phyloP scores from a whole-genome alignment of 345 rosid species.

The Populus pruinosa region DNA sequence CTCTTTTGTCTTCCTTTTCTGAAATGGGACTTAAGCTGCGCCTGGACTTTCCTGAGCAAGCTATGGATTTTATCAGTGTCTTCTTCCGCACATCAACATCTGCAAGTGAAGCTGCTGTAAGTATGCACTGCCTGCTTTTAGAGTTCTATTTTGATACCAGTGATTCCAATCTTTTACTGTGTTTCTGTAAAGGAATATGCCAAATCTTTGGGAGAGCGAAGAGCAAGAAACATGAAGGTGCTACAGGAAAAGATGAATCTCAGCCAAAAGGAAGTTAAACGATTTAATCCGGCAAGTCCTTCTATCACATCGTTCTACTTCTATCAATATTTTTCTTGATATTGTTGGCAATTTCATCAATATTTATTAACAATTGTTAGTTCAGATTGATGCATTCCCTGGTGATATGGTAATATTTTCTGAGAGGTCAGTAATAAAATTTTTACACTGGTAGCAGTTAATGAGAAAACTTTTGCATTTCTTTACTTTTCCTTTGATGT shows the following conservation, averaged over 20 bases:
- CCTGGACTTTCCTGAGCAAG: too few relatives aligned
- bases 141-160: constrained; percentile 18
- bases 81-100: constrained; percentile 83
- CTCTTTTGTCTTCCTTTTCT: too few relatives aligned
- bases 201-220: constrained; percentile 68
- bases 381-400: constrained; percentile 96
- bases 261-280: constrained; percentile 62
- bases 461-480: constrained; percentile 9
- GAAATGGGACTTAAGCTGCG: too few relatives aligned
- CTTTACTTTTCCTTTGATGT: constrained; percentile 8
- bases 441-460: constrained; percentile 18
- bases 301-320: constrained; percentile 2
- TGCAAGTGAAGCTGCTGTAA: constrained; percentile 76
- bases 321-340: constrained; percentile 7
- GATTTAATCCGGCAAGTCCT: constrained; percentile 79
- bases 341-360: not conserved
- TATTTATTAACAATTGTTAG: constrained; percentile 5
- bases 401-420: constrained; percentile 95
- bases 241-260: constrained; percentile 92
- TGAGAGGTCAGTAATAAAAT: constrained; percentile 60
- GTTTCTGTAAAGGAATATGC: constrained; percentile 55
- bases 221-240: constrained; percentile 77
- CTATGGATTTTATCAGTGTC: constrained; percentile 71
- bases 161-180: constrained; percentile 5
- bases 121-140: constrained; percentile 26